phyloP scores from a whole-genome alignment of 2,329 filamentous ascomycete genomes.

The Lachnellula willkommii region DNA sequence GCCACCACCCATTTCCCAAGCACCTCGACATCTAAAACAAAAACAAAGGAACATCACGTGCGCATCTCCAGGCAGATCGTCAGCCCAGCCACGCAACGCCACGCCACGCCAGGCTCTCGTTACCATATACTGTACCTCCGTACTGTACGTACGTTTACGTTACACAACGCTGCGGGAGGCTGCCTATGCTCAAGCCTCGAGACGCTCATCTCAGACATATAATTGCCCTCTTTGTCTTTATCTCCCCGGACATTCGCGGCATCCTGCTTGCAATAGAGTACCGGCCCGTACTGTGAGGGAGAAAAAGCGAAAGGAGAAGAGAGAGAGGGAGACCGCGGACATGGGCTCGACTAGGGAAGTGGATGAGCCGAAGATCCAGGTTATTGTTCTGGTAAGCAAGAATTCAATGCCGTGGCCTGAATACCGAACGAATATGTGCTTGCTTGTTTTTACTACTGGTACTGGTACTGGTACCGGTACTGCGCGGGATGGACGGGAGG shows the following conservation, averaged over 20 bases:
- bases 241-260: background rate
- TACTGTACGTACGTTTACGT: too few species aligned
- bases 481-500: too few species aligned
- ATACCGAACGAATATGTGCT: too few species aligned
- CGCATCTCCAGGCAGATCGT: too few species aligned
- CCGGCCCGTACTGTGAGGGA: background rate
- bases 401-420: background rate
- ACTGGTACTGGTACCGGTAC: too few species aligned
- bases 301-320: background rate
- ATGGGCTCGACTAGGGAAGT: background rate
- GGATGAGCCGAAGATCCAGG: conserved; percentile 3
- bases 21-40: too few species aligned
- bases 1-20: too few species aligned
- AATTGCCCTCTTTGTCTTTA: background rate
- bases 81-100: too few species aligned
- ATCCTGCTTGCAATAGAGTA: background rate
- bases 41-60: background rate
- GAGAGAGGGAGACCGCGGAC: background rate
- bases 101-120: too few species aligned
- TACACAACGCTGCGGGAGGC: background rate
- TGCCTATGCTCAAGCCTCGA: background rate
- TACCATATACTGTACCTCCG: too few species aligned
- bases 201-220: background rate
- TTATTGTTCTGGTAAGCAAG: conserved; percentile 10
- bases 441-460: too few species aligned